These are phyloP conservation scores for Tulasnella sp. DNA, from an alignment of 768 basidiomycete species.

Conservation along the genomic window DNA sequence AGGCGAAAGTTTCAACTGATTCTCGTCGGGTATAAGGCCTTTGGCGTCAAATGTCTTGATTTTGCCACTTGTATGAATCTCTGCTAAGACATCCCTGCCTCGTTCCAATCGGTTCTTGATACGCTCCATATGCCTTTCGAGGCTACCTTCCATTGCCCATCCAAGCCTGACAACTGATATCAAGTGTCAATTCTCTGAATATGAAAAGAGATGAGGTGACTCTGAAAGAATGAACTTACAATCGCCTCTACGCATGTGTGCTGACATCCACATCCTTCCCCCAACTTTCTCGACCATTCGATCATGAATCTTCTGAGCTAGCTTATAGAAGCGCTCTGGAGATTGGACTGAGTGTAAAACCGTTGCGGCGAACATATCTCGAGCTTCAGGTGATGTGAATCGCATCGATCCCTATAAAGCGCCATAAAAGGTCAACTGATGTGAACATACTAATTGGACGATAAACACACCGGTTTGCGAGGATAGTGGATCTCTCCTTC, in stretches of 20 bases:
- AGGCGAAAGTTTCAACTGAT: constrained; percentile 6
- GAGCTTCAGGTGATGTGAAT: constrained; percentile 25
- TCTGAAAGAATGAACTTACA: constrained; percentile 15
- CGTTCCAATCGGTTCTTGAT: constrained; percentile 23
- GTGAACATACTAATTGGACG: background rate
- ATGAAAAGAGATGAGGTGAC: background rate
- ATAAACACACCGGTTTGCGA: constrained; percentile 28
- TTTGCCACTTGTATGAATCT: background rate
- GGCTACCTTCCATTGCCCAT: constrained; percentile 28
- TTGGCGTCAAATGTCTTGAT: constrained; percentile 9
- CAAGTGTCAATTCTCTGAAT: background rate
- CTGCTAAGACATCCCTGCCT: constrained; percentile 20
- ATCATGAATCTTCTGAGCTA: constrained; percentile 25
- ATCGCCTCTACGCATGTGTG: constrained; percentile 19
- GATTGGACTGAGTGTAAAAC: constrained; percentile 26
- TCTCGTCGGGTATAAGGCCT: constrained; percentile 11
- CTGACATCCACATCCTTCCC: constrained; percentile 19
- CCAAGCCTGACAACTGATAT: constrained; percentile 22
- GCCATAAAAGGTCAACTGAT: background rate
- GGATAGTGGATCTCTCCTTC: constrained; percentile 31
- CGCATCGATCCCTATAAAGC: constrained; percentile 25
- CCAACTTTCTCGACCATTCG: constrained; percentile 24
- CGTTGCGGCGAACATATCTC: constrained; percentile 26
- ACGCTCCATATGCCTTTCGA: constrained; percentile 29
- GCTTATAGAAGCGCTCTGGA: constrained; percentile 22